Evolutionary conservation across 345 rosid species (phyloP), one percentile per base, ranked within the genome.

Genomic region (Psidium guajava): DNA sequence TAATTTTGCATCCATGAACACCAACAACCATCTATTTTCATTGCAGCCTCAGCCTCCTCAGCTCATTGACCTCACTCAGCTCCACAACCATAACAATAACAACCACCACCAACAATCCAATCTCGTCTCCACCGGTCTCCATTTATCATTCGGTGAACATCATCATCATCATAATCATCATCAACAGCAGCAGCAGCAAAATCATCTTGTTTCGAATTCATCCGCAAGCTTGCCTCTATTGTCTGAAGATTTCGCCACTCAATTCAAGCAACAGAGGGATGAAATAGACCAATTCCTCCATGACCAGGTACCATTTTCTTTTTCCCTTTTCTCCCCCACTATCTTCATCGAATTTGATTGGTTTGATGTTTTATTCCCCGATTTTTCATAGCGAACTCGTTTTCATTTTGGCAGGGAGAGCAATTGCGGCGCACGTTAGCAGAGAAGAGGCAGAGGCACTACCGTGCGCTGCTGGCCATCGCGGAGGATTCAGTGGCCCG

Each of bases 121-220:
- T 89, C 93, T 91, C 27, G 95, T 97, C 83, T 97, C 98, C 50
- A 97, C 97, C 7, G 98, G 98, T 47, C 94, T 95, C 85, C 93
- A 91, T 0, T 91, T 96, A 86, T 95, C 95, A 50, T 95, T 92
- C 81, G 93, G 92, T 12, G 93, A 93, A 58, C 93, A 89, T 20
- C 92, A 88, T 64, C 93, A 90, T 22, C 90, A 49, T 20, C 92
- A 88, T 64, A 92, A 90, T 22, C 90, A 49, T 0, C 92, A 88
- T 2, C 90, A 88, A 20, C 92, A 88, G 57, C 92, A 90, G 14
- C 93, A 84, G 13, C 90, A 84, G 0, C 92, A 88, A 6, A 89
- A 89, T 27, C 89, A 83, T 64, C 69, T 86, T 25, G 86, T 85
- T 52, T 82, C 83, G 56, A 86, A 84, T 21, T 86, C 93, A 47